These are phyloP conservation scores for Dactylonectria macrodidyma DNA, from an alignment of 2,329 filamentous ascomycete genomes.

Conservation along the genomic window DNA sequence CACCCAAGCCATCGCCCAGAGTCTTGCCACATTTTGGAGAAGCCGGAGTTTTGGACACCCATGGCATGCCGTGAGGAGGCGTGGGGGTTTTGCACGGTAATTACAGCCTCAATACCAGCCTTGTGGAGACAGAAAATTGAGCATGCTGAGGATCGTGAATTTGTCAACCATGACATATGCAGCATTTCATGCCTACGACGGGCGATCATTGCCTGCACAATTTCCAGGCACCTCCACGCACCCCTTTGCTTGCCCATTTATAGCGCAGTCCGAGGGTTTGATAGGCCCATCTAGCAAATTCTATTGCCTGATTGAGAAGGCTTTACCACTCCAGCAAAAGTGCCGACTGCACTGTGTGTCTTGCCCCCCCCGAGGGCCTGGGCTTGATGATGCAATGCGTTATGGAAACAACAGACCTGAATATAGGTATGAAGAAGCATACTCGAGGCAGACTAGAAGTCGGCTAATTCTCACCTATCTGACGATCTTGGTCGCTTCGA, in stretches of 20 bases:
- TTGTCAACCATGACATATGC: constrained; percentile 26
- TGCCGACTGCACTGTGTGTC: not conserved
- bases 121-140: constrained; percentile 3
- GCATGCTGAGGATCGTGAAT: not conserved
- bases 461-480: not conserved
- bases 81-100: constrained; percentile 5
- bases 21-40: not conserved
- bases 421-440: not conserved
- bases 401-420: not conserved
- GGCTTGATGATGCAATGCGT: not conserved
- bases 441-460: not conserved
- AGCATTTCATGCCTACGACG: not conserved
- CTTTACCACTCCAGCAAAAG: not conserved
- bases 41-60: not conserved
- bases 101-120: not conserved
- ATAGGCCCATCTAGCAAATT: not conserved
- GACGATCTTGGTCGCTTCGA: too few relatives aligned
- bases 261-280: not conserved
- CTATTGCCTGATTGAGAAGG: not conserved
- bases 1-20: not conserved
- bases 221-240: not conserved
- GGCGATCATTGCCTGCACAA: constrained; percentile 22
- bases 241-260: not conserved
- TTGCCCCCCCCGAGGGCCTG: not conserved
- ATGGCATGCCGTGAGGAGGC: not conserved